phyloP scores from a whole-genome alignment of 2,329 filamentous ascomycete species.

The Phaeosphaeria sp. region DNA sequence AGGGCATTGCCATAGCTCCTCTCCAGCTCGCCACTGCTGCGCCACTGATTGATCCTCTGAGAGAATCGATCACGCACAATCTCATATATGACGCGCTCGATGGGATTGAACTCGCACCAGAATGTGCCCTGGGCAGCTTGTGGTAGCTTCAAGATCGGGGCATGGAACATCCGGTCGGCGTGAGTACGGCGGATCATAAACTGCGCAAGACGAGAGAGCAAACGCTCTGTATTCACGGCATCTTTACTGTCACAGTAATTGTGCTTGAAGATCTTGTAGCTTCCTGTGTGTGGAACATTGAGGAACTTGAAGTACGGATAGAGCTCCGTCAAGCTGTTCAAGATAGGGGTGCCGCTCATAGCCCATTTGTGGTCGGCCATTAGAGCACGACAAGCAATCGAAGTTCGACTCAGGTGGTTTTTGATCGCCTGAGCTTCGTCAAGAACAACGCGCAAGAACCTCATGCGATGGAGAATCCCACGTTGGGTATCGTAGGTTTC shows the following conservation, averaged over 20 bases:
- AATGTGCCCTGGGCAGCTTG: conserved; percentile 53
- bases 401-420: conserved; percentile 52
- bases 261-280: conserved; percentile 51
- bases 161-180: conserved; percentile 58
- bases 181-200: conserved; percentile 65
- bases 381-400: conserved; percentile 54
- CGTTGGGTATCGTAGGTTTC: conserved; percentile 36
- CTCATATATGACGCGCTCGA: conserved; percentile 62
- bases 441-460: conserved; percentile 59
- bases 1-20: conserved; percentile 51
- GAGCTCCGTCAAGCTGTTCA: conserved; percentile 40
- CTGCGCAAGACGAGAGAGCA: conserved; percentile 48
- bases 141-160: conserved; percentile 62
- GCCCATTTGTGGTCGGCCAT: conserved; percentile 51
- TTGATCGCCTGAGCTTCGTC: conserved; percentile 66
- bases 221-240: conserved; percentile 39
- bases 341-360: conserved; percentile 53
- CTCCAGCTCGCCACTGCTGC: conserved; percentile 28
- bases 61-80: conserved; percentile 56
- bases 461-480: conserved; percentile 40
- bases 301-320: conserved; percentile 55
- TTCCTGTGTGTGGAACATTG: conserved; percentile 49
- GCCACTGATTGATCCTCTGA: conserved; percentile 48
- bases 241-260: conserved; percentile 50
- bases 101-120: conserved; percentile 57